Evolutionary conservation across 148 eudicot species (phyloP).

Genomic region (Fagopyrum homotropicum): DNA sequence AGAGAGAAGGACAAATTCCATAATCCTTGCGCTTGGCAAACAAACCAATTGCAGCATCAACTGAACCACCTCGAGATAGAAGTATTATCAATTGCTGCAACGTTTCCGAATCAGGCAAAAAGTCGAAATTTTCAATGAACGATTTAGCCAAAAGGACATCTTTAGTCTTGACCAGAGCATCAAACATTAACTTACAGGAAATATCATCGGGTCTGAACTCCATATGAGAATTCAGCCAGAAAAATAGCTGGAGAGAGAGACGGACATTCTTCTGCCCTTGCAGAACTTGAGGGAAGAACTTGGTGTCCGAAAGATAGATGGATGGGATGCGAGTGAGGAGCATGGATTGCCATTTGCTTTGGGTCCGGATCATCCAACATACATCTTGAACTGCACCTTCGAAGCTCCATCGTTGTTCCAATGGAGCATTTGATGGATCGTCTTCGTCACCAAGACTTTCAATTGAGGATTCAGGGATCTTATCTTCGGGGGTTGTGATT

Average conservation of each 20-base stretch:
- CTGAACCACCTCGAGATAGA: conserved; percentile 43
- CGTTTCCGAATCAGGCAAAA: conserved; percentile 26
- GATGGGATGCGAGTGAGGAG: conserved; percentile 44
- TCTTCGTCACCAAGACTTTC: not conserved
- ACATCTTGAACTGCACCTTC: conserved; percentile 37
- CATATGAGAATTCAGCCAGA: conserved; percentile 36
- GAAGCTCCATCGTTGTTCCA: conserved; percentile 6
- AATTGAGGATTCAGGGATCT: conserved; percentile 8
- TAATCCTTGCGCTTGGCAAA: conserved; percentile 27
- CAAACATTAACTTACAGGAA: conserved; percentile 32
- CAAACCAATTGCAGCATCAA: conserved; percentile 46
- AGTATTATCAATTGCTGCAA: conserved; percentile 43
- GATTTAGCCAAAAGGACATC: conserved; percentile 41
- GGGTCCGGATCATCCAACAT: conserved; percentile 31
- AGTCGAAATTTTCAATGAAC: conserved; percentile 28
- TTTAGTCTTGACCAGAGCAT: conserved; percentile 42
- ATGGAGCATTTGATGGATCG: not conserved
- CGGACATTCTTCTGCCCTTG: conserved; percentile 34
- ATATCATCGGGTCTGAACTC: conserved; percentile 35
- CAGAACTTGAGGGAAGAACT: conserved; percentile 33
- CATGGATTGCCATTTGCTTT: conserved; percentile 60
- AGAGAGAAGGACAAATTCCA: conserved; percentile 28
- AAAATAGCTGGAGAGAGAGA: conserved; percentile 39
- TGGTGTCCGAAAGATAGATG: conserved; percentile 40
- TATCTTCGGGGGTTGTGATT: not conserved